These are phyloP conservation scores for Forsythia viridissima DNA, from an alignment of 257 asterid genomes.

Conservation along the genomic window DNA sequence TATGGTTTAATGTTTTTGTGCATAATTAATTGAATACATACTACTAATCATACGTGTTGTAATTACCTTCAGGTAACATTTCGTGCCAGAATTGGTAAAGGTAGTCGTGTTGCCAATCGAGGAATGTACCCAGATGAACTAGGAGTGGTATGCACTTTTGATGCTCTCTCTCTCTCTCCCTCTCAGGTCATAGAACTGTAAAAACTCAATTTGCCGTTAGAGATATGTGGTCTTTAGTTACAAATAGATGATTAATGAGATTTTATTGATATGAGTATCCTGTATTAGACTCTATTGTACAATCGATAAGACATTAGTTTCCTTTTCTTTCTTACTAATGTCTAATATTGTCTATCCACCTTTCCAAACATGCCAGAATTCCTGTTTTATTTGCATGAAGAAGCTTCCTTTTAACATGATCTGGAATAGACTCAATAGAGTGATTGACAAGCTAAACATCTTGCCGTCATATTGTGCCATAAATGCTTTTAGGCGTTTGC, in stretches of 20 bases:
- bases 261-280: background rate
- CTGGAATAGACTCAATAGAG: no score
- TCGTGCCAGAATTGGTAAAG: constrained; percentile 86
- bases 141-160: constrained; percentile 70
- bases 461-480: background rate
- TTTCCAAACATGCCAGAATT: no score
- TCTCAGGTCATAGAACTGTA: background rate
- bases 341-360: no score
- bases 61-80: constrained; percentile 68
- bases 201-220: background rate
- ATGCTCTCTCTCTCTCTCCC: background rate
- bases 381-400: no score
- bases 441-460: background rate
- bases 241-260: background rate
- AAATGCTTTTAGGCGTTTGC: background rate
- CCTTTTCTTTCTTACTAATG: background rate
- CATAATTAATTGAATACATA: constrained; percentile 10
- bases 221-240: background rate
- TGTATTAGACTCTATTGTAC: background rate
- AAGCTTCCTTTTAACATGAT: no score
- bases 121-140: constrained; percentile 85
- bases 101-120: constrained; percentile 59
- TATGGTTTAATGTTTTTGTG: constrained; percentile 13
- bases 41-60: constrained; percentile 6
- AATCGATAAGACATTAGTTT: background rate